phyloP scores from a whole-genome alignment of 768 basidiomycete species.

The Leccinum rimulosum region DNA sequence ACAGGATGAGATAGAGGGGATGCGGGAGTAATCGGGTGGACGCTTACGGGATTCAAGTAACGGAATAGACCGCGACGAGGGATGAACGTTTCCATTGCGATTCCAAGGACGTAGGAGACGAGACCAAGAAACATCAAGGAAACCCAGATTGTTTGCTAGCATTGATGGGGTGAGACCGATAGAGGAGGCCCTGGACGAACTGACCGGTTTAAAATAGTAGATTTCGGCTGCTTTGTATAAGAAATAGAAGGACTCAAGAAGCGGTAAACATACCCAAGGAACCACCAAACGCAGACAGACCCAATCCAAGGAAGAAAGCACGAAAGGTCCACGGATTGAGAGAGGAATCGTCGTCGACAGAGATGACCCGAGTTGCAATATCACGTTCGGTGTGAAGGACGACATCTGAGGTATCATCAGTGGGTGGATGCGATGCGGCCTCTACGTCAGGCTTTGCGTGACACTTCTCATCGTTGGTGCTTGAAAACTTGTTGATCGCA shows the following conservation, averaged over 20 bases:
- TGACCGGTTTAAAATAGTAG: constrained; percentile 59
- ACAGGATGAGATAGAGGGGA: constrained; percentile 2
- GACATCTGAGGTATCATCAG: constrained; percentile 9
- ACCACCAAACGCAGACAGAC: background rate
- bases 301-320: background rate
- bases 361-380: constrained; percentile 42
- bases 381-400: constrained; percentile 43
- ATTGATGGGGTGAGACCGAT: background rate
- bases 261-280: background rate
- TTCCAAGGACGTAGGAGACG: constrained; percentile 48
- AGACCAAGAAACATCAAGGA: constrained; percentile 55
- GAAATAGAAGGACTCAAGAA: background rate
- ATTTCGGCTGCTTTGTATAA: constrained; percentile 45
- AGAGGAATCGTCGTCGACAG: constrained; percentile 1
- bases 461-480: constrained; percentile 9
- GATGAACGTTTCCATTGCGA: constrained; percentile 42
- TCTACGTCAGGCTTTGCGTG: constrained; percentile 35
- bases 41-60: constrained; percentile 47
- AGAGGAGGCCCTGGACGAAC: background rate
- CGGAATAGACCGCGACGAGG: constrained; percentile 45
- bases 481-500: background rate
- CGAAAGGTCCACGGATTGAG: background rate
- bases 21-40: background rate
- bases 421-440: background rate
- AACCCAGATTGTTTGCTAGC: constrained; percentile 49